A percentile compares a stretch with the other conserved stretches of the same genome.
These are phyloP conservation scores for Aspergillus sp. DNA, from an alignment of 2,329 filamentous ascomycete genomes.

Conservation along the genomic window DNA sequence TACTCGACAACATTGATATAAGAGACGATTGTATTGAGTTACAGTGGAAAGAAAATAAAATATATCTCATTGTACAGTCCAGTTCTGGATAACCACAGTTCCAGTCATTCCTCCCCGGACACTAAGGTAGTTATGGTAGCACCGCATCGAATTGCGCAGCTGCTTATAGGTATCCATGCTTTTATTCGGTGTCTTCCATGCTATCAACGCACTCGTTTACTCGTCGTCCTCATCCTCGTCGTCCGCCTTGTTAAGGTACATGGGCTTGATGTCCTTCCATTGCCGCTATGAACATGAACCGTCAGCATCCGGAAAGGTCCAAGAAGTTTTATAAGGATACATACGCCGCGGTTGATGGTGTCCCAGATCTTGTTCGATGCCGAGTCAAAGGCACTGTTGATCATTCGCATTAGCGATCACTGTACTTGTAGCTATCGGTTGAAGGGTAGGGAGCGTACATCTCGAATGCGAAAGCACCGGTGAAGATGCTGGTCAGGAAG, in stretches of 20 bases:
- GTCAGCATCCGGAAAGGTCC: constrained; percentile 7
- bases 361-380: constrained; percentile 85
- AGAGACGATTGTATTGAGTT: background rate
- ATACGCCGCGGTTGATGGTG: constrained; percentile 80
- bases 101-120: background rate
- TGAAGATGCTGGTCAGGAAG: constrained; percentile 84
- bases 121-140: no score
- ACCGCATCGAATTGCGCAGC: background rate
- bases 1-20: background rate
- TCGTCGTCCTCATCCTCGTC: constrained; percentile 53
- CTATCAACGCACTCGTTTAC: constrained; percentile 14
- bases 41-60: background rate
- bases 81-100: background rate
- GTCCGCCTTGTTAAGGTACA: constrained; percentile 65
- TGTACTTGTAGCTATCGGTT: background rate
- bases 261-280: constrained; percentile 98
- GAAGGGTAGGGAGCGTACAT: constrained; percentile 57
- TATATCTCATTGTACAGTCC: background rate
- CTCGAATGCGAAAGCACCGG: constrained; percentile 81
- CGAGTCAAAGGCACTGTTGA: constrained; percentile 69
- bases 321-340: constrained; percentile 32
- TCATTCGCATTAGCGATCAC: constrained; percentile 12
- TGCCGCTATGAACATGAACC: constrained; percentile 60
- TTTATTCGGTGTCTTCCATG: background rate
- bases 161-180: background rate